Base-by-base conservation (phyloP, 164 flowering plant genomes). In the Echeveria elegans region DNA sequence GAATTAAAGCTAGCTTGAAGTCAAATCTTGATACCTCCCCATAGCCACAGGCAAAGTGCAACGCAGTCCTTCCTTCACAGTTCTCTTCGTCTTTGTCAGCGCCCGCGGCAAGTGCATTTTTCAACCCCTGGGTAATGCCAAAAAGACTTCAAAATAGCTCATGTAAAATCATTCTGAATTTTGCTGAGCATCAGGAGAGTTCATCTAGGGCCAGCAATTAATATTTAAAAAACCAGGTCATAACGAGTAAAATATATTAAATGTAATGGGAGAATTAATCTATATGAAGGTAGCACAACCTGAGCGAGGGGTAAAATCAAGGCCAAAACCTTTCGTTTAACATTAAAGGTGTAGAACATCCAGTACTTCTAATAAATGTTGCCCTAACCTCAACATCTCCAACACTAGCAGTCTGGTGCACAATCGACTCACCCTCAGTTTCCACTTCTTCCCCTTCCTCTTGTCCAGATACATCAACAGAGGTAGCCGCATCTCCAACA, bases 21-120 rank as follows among this genome's bases (percentile, higher is more conserved):
- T 1, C 38, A 0, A 4, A 18, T 18, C 21, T 36, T 62, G 21
- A 19, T 88, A 93, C 98, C 97, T 93, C 97, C 31, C 98, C 98
- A 81, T 90, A 90, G 50, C 98, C 98, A 76, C 98, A 89, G 12
- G 98, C 89, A 82, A 93, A 93, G 80, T 93, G 98, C 80, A 36
- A 1, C 1, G 38, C 38, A 10, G 38, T 36, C 38, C 38, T 36
- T 36, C 38, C 38, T 36, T 36, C 38, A 6, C 7, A 36, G 38
- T 36, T 10, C 9, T 36, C 38, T 36, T 36, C 38, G 81, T 90
- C 88, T 73, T 88, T 86, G 71, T 93, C 89, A 63, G 86, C 92
- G 67, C 97, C 98, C 76, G 88, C 73, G 19, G 90, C 88, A 31
- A 93, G 78, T 45, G 92, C 94, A 43, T 66, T 75, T 81, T 85